These are phyloP conservation scores for Schizophyllum amplum DNA, from an alignment of 1,284 basidiomycete genomes.

Conservation along the genomic window DNA sequence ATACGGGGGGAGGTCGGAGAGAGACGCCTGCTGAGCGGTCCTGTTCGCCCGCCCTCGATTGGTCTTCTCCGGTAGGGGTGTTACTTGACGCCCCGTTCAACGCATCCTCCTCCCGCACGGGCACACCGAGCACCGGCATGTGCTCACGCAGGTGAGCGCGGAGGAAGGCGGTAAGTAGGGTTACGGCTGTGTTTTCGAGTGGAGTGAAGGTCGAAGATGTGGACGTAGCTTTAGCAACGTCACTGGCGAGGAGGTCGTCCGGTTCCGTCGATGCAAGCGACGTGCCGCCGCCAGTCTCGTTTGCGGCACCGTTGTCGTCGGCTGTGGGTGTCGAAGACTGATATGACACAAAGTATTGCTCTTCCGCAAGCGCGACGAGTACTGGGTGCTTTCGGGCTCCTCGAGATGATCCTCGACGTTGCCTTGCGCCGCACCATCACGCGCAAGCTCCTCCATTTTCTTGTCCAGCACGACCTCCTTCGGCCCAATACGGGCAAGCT, in stretches of 20 bases:
- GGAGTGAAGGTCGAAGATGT: slow-evolving; percentile 16
- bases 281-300: background rate
- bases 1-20: slow-evolving; percentile 42
- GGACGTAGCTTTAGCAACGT: background rate
- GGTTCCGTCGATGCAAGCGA: slow-evolving; percentile 1
- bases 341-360: slow-evolving; percentile 11
- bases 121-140: slow-evolving; percentile 61
- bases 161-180: slow-evolving; percentile 64
- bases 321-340: background rate
- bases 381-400: background rate
- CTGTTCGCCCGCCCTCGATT: too few species aligned
- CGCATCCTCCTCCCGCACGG: slow-evolving; percentile 44
- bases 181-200: slow-evolving; percentile 53
- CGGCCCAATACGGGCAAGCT: slow-evolving; percentile 77
- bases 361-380: slow-evolving; percentile 7
- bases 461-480: slow-evolving; percentile 73
- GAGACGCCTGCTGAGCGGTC: too few species aligned
- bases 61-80: background rate
- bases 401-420: background rate
- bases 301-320: background rate
- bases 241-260: slow-evolving; percentile 13
- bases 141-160: slow-evolving; percentile 68
- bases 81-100: background rate
- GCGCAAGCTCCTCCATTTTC: slow-evolving; percentile 40
- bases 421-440: slow-evolving; percentile 32